These are phyloP conservation scores for Ceratocystiopsis minuta DNA, from an alignment of 2,329 filamentous ascomycete species.

Conservation along the genomic window DNA sequence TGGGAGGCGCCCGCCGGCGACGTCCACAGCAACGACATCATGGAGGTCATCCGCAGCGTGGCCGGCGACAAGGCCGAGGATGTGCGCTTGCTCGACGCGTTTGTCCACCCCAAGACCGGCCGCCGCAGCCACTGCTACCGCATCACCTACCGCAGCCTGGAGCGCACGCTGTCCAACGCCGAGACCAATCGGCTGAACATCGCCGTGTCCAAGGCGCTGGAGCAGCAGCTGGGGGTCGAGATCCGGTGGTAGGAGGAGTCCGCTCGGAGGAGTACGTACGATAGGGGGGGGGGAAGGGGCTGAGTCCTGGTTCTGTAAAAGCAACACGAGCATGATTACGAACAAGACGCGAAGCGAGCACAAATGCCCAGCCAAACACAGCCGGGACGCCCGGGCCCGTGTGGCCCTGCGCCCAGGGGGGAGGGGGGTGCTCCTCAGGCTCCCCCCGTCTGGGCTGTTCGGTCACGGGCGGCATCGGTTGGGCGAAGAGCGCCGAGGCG, in stretches of 20 bases:
- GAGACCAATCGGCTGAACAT: conserved; percentile 66
- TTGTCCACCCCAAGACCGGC: conserved; percentile 71
- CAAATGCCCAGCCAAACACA: too few relatives aligned
- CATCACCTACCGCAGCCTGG: conserved; percentile 83
- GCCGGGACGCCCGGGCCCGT: too few relatives aligned
- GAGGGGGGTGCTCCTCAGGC: too few relatives aligned
- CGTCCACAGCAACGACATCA: conserved; percentile 91
- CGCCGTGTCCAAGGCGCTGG: conserved; percentile 44
- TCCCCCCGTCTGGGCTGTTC: too few relatives aligned
- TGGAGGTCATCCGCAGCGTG: conserved; percentile 79
- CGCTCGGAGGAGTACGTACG: not conserved
- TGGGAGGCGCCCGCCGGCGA: too few relatives aligned
- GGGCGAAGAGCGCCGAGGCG: too few relatives aligned
- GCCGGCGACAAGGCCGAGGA: conserved; percentile 78
- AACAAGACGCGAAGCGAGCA: too few relatives aligned
- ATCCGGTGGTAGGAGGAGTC: conserved; percentile 37
- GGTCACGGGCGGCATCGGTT: too few relatives aligned
- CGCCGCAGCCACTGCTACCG: conserved; percentile 78
- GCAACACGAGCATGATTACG: too few relatives aligned
- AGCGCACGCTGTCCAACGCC: conserved; percentile 71
- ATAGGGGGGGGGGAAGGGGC: not conserved
- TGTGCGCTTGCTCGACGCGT: conserved; percentile 68
- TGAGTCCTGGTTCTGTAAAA: too few relatives aligned
- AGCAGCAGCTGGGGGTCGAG: conserved; percentile 59
- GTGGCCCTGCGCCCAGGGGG: too few relatives aligned